A percentile compares a stretch with the other conserved stretches of the same genome.
Conservation (phyloP, 1,139 yeast genomes). For the Yamadazyma dendronema region DNA sequence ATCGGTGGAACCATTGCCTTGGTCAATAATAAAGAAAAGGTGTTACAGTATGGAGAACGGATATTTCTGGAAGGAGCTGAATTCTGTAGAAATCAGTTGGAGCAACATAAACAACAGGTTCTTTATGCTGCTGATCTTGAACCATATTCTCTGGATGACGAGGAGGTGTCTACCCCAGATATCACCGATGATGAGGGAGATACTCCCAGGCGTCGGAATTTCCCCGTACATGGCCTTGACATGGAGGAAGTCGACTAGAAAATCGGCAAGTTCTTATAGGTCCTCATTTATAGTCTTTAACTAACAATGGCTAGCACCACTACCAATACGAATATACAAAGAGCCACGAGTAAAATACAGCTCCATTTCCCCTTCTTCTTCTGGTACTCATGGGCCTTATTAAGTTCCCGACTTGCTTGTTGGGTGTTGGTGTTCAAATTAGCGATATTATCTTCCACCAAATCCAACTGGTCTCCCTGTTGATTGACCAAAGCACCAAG, state of each 20-base stretch:
- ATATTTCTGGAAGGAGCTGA: slow-evolving; percentile 36
- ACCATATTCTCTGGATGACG: slow-evolving; percentile 18
- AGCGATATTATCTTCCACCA: slow-evolving; percentile 75
- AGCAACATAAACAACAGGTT: slow-evolving; percentile 20
- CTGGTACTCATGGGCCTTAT: slow-evolving; percentile 75
- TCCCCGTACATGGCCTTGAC: neutral
- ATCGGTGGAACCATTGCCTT: slow-evolving; percentile 41
- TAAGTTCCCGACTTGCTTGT: slow-evolving; percentile 67
- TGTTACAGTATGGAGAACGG: slow-evolving; percentile 33
- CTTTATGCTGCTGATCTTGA: slow-evolving; percentile 29
- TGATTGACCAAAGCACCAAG: slow-evolving; percentile 73
- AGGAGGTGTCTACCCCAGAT: slow-evolving; percentile 28
- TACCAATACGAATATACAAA: slow-evolving; percentile 36
- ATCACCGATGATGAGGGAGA: slow-evolving; percentile 19
- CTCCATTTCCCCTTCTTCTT: slow-evolving; percentile 70
- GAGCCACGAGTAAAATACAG: slow-evolving; percentile 55
- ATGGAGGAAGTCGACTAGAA: too few relatives aligned
- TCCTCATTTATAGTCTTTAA: too few relatives aligned
- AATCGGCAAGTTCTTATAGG: too few relatives aligned
- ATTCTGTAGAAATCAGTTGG: slow-evolving; percentile 28
- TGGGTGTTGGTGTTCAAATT: slow-evolving; percentile 66
- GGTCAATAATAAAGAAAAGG: slow-evolving; percentile 30
- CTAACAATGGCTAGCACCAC: slow-evolving; percentile 40
- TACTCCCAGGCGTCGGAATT: neutral
- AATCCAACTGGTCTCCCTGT: slow-evolving; percentile 82